Evolutionary conservation across 192 early-diverging fungal species (phyloP).

Genomic region (Coemansia furcata): DNA sequence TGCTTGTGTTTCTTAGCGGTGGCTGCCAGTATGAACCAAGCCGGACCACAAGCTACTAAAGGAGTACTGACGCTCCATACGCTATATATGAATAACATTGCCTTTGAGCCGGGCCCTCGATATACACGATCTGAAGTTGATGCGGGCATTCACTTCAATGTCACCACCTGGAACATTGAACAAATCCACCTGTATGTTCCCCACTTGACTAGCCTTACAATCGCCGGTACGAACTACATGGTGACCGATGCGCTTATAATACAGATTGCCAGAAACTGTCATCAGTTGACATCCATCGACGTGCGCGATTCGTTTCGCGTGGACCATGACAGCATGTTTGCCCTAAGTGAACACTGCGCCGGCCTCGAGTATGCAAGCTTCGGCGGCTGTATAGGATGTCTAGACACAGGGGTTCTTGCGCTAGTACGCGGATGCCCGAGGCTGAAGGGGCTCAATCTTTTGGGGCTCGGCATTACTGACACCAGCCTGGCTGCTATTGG

Average conservation of each 20-base stretch:
- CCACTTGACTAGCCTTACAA: slow-evolving; percentile 15
- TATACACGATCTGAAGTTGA: background rate
- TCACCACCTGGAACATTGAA: background rate
- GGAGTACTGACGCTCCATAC: slow-evolving; percentile 2
- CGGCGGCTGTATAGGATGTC: slow-evolving; percentile 23
- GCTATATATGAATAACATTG: slow-evolving; percentile 9
- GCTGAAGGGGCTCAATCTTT: slow-evolving; percentile 19
- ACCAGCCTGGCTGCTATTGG: slow-evolving; percentile 21
- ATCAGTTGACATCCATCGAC: slow-evolving; percentile 10
- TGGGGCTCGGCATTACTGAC: slow-evolving; percentile 23
- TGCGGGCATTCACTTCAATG: background rate
- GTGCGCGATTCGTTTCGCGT: slow-evolving; percentile 25
- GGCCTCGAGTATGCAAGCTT: slow-evolving; percentile 18
- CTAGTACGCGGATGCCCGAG: slow-evolving; percentile 17
- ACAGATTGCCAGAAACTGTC: slow-evolving; percentile 14
- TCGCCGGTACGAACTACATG: slow-evolving; percentile 26
- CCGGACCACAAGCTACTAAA: background rate
- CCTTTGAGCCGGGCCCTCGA: slow-evolving; percentile 5
- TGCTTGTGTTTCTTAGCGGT: background rate
- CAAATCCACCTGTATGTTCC: slow-evolving; percentile 16
- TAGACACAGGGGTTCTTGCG: slow-evolving; percentile 18
- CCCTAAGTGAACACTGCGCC: slow-evolving; percentile 23
- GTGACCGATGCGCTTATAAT: slow-evolving; percentile 24
- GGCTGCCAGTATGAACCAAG: background rate
- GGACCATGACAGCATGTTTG: slow-evolving; percentile 7